A percentile compares a stretch with the other conserved stretches of the same genome.
These are phyloP conservation scores for Fusarium sp. DNA, from an alignment of 2,329 filamentous ascomycete genomes.

Conservation along the genomic window DNA sequence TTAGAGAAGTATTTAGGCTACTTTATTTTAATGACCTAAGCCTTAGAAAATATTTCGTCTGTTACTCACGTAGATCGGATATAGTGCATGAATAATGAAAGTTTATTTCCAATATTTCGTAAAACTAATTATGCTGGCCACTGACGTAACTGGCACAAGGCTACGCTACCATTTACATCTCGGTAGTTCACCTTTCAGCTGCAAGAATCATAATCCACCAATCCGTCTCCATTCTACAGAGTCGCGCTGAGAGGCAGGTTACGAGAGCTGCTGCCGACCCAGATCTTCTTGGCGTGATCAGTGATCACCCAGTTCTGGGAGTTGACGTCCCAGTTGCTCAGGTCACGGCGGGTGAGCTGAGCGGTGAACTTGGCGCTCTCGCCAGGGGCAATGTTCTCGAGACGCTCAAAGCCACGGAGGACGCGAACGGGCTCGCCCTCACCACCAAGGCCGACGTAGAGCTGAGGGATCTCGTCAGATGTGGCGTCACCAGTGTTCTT, in stretches of 20 bases:
- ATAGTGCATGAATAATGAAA: not conserved
- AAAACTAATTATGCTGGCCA: slow-evolving; percentile 16
- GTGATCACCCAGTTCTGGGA: slow-evolving; percentile 86
- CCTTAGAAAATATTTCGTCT: no score
- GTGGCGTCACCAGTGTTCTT: slow-evolving; percentile 74
- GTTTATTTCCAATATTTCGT: slow-evolving; percentile 5
- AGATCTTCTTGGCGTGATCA: slow-evolving; percentile 62
- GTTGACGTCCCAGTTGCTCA: slow-evolving; percentile 86
- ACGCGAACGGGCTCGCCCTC: slow-evolving; percentile 73
- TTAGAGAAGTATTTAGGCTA: no score
- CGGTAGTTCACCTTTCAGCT: not conserved
- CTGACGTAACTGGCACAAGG: slow-evolving; percentile 12
- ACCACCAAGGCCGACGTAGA: slow-evolving; percentile 85
- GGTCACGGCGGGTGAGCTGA: slow-evolving; percentile 79
- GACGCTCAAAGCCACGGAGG: slow-evolving; percentile 84
- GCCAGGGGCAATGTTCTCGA: slow-evolving; percentile 76
- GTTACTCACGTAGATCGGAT: no score
- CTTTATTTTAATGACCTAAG: no score
- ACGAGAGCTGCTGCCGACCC: slow-evolving; percentile 66
- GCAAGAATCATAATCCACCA: not conserved
- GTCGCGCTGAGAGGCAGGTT: slow-evolving; percentile 59
- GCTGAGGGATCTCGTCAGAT: slow-evolving; percentile 79
- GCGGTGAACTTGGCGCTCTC: slow-evolving; percentile 72
- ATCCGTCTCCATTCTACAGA: slow-evolving; percentile 19
- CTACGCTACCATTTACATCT: not conserved